Evolutionary conservation across 805 yeast species (phyloP).

Genomic region (Nakazawaea pomicola): DNA sequence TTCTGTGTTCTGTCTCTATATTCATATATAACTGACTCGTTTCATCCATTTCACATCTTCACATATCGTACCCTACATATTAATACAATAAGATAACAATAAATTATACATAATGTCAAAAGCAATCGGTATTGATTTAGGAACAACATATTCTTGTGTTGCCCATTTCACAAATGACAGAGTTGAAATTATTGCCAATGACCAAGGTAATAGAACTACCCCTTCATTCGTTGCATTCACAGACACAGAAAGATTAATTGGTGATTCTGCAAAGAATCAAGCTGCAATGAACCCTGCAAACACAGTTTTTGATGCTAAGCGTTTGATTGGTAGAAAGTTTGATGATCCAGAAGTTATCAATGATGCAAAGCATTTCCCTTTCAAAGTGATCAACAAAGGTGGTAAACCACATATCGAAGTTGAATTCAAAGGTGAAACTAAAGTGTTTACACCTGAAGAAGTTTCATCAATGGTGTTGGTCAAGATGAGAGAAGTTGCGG

Average conservation of each 20-base stretch:
- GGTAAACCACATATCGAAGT: conserved; percentile 90
- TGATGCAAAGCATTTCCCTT: conserved; percentile 88
- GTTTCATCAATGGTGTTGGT: conserved; percentile 81
- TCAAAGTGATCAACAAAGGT: conserved; percentile 72
- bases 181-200: conserved; percentile 95
- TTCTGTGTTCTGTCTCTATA: too few relatives aligned
- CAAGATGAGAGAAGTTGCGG: conserved; percentile 65
- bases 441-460: conserved; percentile 90
- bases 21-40: neutral
- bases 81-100: neutral
- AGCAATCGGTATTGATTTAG: conserved; percentile 74
- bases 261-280: conserved; percentile 97
- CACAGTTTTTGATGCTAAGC: conserved; percentile 89
- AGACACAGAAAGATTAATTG: conserved; percentile 86
- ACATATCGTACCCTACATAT: neutral
- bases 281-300: conserved; percentile 90
- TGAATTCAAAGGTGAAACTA: conserved; percentile 91
- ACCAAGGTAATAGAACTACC: conserved; percentile 97
- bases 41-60: neutral
- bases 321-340: conserved; percentile 87
- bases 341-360: conserved; percentile 81
- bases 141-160: conserved; percentile 93
- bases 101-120: conserved; percentile 34
- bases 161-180: conserved; percentile 89
- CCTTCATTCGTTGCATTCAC: conserved; percentile 96